A percentile compares a stretch with the other conserved stretches of the same genome.
Evolutionary conservation across 768 basidiomycete species (phyloP).

Genomic region (Antrodiella citrinella): DNA sequence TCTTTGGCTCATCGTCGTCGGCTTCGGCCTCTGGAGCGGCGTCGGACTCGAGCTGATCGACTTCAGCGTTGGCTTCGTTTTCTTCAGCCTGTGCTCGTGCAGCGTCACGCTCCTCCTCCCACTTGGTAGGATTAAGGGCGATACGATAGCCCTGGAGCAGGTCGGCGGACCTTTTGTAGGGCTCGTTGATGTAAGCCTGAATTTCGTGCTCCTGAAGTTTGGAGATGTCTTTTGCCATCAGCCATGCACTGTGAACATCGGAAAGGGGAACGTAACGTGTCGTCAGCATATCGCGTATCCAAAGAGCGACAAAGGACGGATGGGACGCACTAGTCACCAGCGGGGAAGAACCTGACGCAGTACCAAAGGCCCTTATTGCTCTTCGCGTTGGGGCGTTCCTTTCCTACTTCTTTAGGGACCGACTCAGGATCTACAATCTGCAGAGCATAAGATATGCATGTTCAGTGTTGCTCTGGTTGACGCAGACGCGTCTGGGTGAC

Average conservation of each 20-base stretch:
- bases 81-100: conserved; percentile 27
- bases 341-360: conserved; percentile 85
- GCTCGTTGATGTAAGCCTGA: conserved; percentile 70
- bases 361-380: conserved; percentile 67
- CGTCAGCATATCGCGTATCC: conserved; percentile 4
- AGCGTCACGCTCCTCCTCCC: conserved; percentile 42
- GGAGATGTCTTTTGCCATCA: conserved; percentile 73
- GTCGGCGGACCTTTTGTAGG: conserved; percentile 69
- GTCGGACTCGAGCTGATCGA: conserved; percentile 55
- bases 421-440: conserved; percentile 76
- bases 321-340: conserved; percentile 80
- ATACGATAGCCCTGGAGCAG: conserved; percentile 72
- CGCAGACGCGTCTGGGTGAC: background rate
- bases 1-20: conserved; percentile 37
- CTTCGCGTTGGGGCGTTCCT: conserved; percentile 52
- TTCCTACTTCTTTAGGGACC: conserved; percentile 52
- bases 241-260: conserved; percentile 62
- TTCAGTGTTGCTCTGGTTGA: background rate
- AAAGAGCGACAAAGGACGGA: conserved; percentile 1
- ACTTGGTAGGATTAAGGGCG: conserved; percentile 63
- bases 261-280: background rate
- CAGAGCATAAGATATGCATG: conserved; percentile 9
- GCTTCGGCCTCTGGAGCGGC: conserved; percentile 43
- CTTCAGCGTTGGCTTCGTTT: conserved; percentile 49
- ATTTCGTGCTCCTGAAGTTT: conserved; percentile 75